Conservation (phyloP, 2,329 filamentous ascomycete species). For the Immersiporthe knoxdaviesiana region DNA sequence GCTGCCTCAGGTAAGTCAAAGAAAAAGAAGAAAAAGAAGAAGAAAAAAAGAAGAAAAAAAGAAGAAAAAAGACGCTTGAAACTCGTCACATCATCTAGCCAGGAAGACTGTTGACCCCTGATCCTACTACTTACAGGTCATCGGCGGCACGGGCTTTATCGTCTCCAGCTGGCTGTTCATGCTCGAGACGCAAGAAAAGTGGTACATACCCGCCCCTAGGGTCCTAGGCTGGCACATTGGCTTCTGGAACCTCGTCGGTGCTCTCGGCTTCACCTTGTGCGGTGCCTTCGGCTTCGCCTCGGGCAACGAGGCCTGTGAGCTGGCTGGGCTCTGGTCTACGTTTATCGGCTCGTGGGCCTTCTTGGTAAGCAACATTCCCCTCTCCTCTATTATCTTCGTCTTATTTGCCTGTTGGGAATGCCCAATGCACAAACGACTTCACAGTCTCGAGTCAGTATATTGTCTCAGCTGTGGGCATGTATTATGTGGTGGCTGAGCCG, state of each 20-base stretch:
- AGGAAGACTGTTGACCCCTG: no score
- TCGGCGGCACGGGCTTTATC: conserved; percentile 66
- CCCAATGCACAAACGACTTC: background rate
- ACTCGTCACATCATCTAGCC: no score
- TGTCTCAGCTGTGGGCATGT: background rate
- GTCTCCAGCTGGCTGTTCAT: conserved; percentile 63
- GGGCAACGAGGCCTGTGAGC: conserved; percentile 45
- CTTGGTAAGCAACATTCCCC: conserved; percentile 40
- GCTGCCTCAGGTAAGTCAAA: conserved; percentile 57
- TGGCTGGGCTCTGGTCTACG: conserved; percentile 53
- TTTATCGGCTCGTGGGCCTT: conserved; percentile 56
- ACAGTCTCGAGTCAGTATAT: background rate
- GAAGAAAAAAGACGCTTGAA: no score
- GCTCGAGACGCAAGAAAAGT: conserved; percentile 66
- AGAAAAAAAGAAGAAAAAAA: no score
- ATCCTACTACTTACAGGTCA: conserved; percentile 46
- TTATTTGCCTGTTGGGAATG: no score
- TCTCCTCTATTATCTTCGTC: background rate
- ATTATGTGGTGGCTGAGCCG: background rate
- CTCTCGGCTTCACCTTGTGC: conserved; percentile 64
- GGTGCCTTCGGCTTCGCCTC: conserved; percentile 58
- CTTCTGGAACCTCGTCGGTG: conserved; percentile 66
- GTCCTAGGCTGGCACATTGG: conserved; percentile 70
- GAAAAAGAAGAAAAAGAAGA: background rate
- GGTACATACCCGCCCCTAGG: conserved; percentile 60